Conservation (phyloP, 2,329 filamentous ascomycete genomes). For the Pseudogymnoascus sp. region DNA sequence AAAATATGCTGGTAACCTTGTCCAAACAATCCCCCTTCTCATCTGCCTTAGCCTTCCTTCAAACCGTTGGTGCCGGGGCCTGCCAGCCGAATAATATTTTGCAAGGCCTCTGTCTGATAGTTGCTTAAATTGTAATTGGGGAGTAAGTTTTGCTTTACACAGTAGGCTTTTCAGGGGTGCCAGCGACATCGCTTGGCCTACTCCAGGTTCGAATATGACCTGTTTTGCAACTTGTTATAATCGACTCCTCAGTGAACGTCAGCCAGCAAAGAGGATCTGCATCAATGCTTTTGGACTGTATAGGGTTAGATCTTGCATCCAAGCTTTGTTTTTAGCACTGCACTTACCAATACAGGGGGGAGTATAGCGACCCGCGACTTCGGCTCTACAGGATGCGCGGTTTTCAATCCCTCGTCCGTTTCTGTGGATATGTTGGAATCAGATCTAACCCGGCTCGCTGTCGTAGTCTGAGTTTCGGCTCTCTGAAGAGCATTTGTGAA, state of each 20-base stretch:
- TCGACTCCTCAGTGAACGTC: conserved; percentile 87
- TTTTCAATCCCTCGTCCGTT: conserved; percentile 35
- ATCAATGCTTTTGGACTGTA: conserved; percentile 72
- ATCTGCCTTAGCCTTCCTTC: background rate
- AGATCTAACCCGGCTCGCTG: conserved; percentile 56
- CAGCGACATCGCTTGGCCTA: conserved; percentile 18
- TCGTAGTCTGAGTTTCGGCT: conserved; percentile 55
- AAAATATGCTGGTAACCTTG: background rate
- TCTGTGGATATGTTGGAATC: conserved; percentile 58
- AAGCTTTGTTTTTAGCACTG: background rate
- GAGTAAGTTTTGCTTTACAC: background rate
- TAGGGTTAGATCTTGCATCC: background rate
- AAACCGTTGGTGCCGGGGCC: background rate
- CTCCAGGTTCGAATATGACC: conserved; percentile 25
- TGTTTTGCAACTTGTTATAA: conserved; percentile 81
- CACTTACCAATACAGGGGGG: conserved; percentile 76
- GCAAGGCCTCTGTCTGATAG: background rate
- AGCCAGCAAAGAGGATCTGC: conserved; percentile 83
- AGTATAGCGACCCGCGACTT: conserved; percentile 75
- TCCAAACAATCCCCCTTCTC: background rate
- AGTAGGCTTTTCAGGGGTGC: conserved; percentile 10
- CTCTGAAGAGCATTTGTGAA: conserved; percentile 43
- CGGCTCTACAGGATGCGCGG: conserved; percentile 65
- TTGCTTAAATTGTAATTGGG: background rate
- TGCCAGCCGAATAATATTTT: background rate